Percentiles rank a stretch among this genome's conserved stretches.
These are phyloP conservation scores for Penicillium riverlandense DNA, from an alignment of 495 filamentous ascomycete genomes.

Conservation along the genomic window DNA sequence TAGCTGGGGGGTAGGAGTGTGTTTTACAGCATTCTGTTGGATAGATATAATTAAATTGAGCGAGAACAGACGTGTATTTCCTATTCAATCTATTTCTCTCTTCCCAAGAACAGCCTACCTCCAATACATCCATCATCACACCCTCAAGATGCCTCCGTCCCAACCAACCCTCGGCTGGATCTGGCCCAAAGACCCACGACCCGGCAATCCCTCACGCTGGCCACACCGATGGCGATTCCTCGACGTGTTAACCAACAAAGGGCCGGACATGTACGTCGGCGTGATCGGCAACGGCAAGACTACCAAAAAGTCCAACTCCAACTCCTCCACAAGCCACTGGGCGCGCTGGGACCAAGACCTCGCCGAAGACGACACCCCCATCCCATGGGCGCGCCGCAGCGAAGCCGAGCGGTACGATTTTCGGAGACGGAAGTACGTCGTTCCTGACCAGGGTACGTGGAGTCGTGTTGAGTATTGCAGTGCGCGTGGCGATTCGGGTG, in stretches of 20 bases:
- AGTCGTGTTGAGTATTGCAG: slow-evolving; percentile 22
- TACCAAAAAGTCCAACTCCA: neutral
- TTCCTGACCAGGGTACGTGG: slow-evolving; percentile 26
- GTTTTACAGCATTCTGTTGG: too few relatives aligned
- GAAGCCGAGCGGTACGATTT: slow-evolving; percentile 20
- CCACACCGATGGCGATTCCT: slow-evolving; percentile 24
- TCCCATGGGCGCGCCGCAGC: slow-evolving; percentile 9
- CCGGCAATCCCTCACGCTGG: slow-evolving; percentile 27
- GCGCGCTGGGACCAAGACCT: slow-evolving; percentile 12
- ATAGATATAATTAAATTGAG: too few relatives aligned
- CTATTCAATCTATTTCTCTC: too few relatives aligned
- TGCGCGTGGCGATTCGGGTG: neutral
- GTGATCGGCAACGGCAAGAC: slow-evolving; percentile 3
- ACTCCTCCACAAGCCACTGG: slow-evolving; percentile 10
- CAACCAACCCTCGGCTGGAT: slow-evolving; percentile 19
- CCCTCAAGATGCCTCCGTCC: slow-evolving; percentile 1
- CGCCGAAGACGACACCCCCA: slow-evolving; percentile 1
- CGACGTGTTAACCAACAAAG: slow-evolving; percentile 32
- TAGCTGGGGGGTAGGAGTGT: too few relatives aligned
- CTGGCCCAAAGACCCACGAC: slow-evolving; percentile 35
- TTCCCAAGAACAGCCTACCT: too few relatives aligned
- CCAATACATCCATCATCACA: too few relatives aligned
- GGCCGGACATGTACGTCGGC: slow-evolving; percentile 38
- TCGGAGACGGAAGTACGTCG: slow-evolving; percentile 17
- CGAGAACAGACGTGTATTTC: too few relatives aligned